Evolutionary conservation across 1,284 basidiomycete species (phyloP).

Genomic region (Inonotus obliquus): DNA sequence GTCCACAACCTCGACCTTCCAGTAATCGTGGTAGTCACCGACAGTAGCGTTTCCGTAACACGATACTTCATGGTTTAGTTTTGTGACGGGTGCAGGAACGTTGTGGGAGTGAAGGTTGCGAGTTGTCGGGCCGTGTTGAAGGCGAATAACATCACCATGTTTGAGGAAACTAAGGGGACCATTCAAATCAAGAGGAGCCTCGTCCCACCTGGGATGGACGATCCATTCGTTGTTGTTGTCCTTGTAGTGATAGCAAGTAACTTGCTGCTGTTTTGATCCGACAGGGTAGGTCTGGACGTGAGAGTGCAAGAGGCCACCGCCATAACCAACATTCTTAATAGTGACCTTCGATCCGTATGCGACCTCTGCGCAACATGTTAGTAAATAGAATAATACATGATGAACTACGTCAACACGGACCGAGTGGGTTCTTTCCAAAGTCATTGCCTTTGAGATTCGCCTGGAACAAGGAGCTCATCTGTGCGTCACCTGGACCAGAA

Average conservation of each 20-base stretch:
- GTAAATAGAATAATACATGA: neutral
- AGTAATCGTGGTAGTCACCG: constrained; percentile 88
- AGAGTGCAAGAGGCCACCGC: constrained; percentile 93
- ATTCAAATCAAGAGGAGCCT: constrained; percentile 58
- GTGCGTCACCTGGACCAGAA: constrained; percentile 93
- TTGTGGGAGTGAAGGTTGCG: constrained; percentile 94
- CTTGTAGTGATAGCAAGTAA: constrained; percentile 99
- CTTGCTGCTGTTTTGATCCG: constrained; percentile 94
- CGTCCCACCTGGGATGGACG: constrained; percentile 80
- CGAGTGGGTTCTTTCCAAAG: constrained; percentile 82
- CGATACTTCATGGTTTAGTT: constrained; percentile 89
- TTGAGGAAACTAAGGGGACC: constrained; percentile 68
- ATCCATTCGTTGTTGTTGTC: constrained; percentile 96
- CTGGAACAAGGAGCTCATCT: constrained; percentile 99
- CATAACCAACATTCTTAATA: constrained; percentile 97
- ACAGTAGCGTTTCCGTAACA: constrained; percentile 87
- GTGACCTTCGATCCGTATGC: constrained; percentile 91
- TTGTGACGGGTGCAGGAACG: constrained; percentile 85
- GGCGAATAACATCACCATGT: constrained; percentile 77
- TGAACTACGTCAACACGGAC: constrained; percentile 32
- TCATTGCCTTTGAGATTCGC: constrained; percentile 95
- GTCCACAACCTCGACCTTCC: constrained; percentile 93
- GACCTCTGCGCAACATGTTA: constrained; percentile 51
- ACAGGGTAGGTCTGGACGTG: constrained; percentile 93
- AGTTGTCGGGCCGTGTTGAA: constrained; percentile 78